phyloP scores from a whole-genome alignment of 176 grass and related monocot species.

The Zoysia pacifica region DNA sequence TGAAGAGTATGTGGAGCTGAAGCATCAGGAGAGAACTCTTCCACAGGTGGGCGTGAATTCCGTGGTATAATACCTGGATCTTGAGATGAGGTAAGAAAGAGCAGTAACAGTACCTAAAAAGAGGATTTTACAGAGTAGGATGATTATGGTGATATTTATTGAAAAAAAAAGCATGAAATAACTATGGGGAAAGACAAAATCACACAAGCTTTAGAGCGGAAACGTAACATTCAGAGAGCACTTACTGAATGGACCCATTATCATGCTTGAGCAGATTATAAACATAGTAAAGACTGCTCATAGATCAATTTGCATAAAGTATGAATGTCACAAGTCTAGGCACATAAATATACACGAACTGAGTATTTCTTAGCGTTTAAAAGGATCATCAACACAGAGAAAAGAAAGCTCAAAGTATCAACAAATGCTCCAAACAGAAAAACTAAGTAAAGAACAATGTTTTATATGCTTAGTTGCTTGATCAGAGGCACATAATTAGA shows the following conservation, averaged over 20 bases:
- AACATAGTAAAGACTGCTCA: not conserved
- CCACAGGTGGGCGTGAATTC: constrained; percentile 80
- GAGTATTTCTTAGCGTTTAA: not conserved
- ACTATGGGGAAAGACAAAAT: constrained; percentile 17
- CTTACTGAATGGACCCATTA: constrained; percentile 5
- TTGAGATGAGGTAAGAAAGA: constrained; percentile 86
- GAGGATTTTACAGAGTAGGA: constrained; percentile 46
- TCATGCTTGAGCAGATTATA: constrained; percentile 12
- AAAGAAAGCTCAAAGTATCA: constrained; percentile 14
- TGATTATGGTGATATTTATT: constrained; percentile 35
- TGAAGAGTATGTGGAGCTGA: constrained; percentile 65
- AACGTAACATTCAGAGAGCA: constrained; percentile 22
- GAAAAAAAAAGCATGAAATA: constrained; percentile 38
- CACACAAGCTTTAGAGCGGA: not conserved
- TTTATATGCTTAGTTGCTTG: not conserved
- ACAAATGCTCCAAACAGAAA: not conserved
- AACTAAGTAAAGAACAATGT: not conserved
- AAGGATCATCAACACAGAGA: not conserved
- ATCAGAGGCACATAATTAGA: constrained; percentile 1
- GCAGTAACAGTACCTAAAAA: constrained; percentile 88
- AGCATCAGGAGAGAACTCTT: constrained; percentile 77
- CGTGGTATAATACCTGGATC: constrained; percentile 92
- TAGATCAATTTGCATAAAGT: not conserved
- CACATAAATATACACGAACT: constrained; percentile 10
- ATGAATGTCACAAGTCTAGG: not conserved